A percentile compares a stretch with the other conserved stretches of the same genome.
Conservation (phyloP, 306 rosid species). For the Hippophae rhamnoides region DNA sequence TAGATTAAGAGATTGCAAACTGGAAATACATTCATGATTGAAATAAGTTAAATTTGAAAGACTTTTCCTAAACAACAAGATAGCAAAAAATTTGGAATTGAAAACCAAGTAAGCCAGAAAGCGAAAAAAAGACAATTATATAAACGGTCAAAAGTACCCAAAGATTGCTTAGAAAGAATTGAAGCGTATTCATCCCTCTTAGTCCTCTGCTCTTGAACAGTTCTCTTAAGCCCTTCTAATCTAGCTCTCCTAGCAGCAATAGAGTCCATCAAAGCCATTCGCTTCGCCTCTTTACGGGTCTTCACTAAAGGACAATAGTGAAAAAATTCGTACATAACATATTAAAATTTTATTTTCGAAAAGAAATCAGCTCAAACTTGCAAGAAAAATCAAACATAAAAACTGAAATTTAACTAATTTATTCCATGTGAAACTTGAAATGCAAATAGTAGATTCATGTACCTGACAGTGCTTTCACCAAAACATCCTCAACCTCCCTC, state of each 20-base stretch:
- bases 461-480: conserved; percentile 78
- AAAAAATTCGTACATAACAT: neutral
- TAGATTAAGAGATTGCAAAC: too few species aligned
- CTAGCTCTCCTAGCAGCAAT: conserved; percentile 49
- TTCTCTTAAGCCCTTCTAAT: conserved; percentile 35
- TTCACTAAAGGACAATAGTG: conserved; percentile 37
- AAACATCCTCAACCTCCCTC: conserved; percentile 72
- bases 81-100: too few species aligned
- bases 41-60: too few species aligned
- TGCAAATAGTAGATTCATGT: conserved; percentile 1
- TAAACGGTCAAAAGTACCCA: conserved; percentile 24
- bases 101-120: neutral
- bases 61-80: too few species aligned
- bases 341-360: too few species aligned
- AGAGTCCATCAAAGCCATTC: conserved; percentile 56
- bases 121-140: neutral
- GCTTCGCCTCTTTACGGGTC: conserved; percentile 74
- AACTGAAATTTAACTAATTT: neutral
- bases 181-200: conserved; percentile 41
- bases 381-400: neutral
- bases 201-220: conserved; percentile 33
- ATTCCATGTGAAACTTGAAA: neutral
- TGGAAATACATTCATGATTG: too few species aligned
- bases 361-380: neutral
- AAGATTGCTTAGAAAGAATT: conserved; percentile 38